Conservation (phyloP, 140 eudicot genomes). For the Oenanthe javanica region DNA sequence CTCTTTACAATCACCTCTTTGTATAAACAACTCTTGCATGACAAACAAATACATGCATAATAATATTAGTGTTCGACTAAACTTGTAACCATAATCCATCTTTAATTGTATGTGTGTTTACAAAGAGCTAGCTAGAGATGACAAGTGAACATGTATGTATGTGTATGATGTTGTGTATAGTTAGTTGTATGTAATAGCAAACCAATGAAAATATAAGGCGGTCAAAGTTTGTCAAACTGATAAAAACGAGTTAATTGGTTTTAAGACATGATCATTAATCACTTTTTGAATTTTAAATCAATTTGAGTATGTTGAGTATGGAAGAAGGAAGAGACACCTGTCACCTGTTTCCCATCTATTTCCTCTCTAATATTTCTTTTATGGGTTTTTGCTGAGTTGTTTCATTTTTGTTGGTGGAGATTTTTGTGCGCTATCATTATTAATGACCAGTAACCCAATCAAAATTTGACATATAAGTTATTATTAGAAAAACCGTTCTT, state of each 20-base stretch:
- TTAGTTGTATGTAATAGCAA: neutral
- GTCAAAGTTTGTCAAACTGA: neutral
- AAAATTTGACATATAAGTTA: too few species aligned
- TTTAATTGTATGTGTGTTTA: neutral
- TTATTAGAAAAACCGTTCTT: too few species aligned
- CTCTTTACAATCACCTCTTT: slow-evolving; percentile 2
- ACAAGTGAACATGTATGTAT: neutral
- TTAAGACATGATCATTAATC: neutral
- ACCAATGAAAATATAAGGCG: neutral
- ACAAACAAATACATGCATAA: neutral
- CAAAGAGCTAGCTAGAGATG: neutral
- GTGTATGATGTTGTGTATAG: too few species aligned
- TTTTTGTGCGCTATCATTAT: too few species aligned
- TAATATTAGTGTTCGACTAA: neutral
- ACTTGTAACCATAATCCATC: slow-evolving; percentile 12
- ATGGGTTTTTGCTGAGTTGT: too few species aligned
- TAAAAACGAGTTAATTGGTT: neutral
- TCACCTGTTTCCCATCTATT: neutral
- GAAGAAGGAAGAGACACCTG: neutral
- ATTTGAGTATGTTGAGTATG: too few species aligned
- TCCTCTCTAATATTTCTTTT: neutral
- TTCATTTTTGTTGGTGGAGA: too few species aligned
- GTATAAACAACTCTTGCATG: neutral
- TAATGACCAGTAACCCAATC: too few species aligned
- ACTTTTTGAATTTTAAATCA: too few species aligned